A percentile compares a stretch with the other conserved stretches of the same genome.
These are phyloP conservation scores for Claviceps pusilla DNA, from an alignment of 2,329 filamentous ascomycete genomes.

Conservation along the genomic window DNA sequence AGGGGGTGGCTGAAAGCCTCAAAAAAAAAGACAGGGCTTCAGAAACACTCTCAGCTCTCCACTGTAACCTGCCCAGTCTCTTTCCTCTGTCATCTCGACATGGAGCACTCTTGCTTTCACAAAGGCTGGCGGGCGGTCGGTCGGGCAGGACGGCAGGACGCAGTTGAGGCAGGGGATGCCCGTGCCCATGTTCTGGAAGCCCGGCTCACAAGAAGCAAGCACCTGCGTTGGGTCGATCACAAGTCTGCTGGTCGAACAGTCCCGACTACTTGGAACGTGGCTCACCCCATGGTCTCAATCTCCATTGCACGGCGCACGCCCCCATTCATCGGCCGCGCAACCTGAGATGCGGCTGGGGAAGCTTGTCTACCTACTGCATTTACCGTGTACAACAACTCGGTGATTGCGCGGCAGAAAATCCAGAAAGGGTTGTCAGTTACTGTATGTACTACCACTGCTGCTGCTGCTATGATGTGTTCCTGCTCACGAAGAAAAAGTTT, in stretches of 20 bases:
- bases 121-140: too few relatives aligned
- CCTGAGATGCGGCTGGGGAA: neutral
- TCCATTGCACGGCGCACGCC: neutral
- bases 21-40: neutral
- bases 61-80: too few relatives aligned
- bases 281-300: neutral
- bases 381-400: too few relatives aligned
- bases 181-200: slow-evolving; percentile 2
- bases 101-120: neutral
- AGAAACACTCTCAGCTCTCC: neutral
- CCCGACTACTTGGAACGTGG: slow-evolving; percentile 4
- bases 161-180: neutral
- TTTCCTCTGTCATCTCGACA: neutral
- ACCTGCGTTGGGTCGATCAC: neutral
- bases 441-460: too few relatives aligned
- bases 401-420: neutral
- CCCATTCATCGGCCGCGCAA: neutral
- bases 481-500: neutral
- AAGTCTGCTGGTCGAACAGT: neutral
- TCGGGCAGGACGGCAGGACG: neutral
- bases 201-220: neutral
- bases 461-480: neutral
- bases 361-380: neutral
- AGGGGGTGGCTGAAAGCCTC: neutral
- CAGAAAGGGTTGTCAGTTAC: neutral